Evolutionary conservation across 2,329 filamentous ascomycete genomes (phyloP), one percentile per base, ranked within the genome.

Genomic region (Passalora sequoiae): DNA sequence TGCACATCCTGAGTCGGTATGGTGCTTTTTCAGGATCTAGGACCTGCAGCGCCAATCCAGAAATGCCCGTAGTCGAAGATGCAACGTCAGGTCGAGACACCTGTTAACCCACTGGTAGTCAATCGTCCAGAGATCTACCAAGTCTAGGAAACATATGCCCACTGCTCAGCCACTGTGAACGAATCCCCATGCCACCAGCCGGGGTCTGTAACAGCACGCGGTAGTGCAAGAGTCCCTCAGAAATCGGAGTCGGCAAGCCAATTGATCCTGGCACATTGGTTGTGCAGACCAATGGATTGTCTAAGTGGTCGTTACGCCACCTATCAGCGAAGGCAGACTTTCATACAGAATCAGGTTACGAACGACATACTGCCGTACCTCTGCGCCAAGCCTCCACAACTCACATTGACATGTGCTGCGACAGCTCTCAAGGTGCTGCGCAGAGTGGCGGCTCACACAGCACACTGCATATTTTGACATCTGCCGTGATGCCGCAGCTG

Each of bases 391-490:
- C 20, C 21, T 28, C 17, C 46, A 46, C 32, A 48, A 30, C 41
- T 54, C 51, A 54, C 51, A 49, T 54, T 54, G 47, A 39, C 42
- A 43, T 36, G 33, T 36, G 12, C 20, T 20, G 33, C 33, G 15
- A 17, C 31, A 33, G 20, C 19, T 7, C 20, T 10, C 32, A 47
- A 43, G 36, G 49, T 43, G 47, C 44, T 50, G 46, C 48, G 46
- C 44, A 47, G 44, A 43, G 41, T n/a, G n/a, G n/a, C 47, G 44
- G 42, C 27, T 31, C 10, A 21, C 12, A 31, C 42, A 36, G 22
- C 25, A 27, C 51, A 54, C 51, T 29, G 49, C 49, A 50, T 45
- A 40, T 50, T 44, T 52, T 42, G 50, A 49, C 47, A 31, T 33
- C 40, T 52, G 49, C 49, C 27, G 49, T 54, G 47, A 28, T 32